Evolutionary conservation across 1,284 basidiomycete species (phyloP).

Genomic region (Cutaneotrichosporon sp.): DNA sequence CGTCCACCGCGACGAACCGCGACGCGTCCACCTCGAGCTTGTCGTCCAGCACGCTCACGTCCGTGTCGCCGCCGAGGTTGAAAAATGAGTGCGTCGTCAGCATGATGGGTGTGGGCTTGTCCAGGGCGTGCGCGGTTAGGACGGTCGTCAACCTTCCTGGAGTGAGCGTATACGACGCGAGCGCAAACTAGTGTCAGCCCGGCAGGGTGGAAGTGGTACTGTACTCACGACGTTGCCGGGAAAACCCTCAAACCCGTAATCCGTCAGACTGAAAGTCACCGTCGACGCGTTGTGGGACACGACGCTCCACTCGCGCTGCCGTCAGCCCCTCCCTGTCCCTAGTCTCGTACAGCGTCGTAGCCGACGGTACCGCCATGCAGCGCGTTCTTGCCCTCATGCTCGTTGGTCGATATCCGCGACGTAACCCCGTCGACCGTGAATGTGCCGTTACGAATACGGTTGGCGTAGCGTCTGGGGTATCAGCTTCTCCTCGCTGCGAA

Average conservation of each 20-base stretch:
- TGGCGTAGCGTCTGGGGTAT: conserved; percentile 30
- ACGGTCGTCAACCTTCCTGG: conserved; percentile 12
- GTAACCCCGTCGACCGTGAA: conserved; percentile 25
- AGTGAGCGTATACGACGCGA: conserved; percentile 27
- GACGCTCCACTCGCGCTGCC: conserved; percentile 20
- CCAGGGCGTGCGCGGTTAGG: conserved; percentile 12
- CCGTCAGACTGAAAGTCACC: conserved; percentile 17
- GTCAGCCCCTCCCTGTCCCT: background rate
- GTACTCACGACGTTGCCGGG: conserved; percentile 30
- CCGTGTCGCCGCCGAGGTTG: conserved; percentile 28
- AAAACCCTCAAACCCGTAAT: conserved; percentile 28
- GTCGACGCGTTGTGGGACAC: conserved; percentile 4
- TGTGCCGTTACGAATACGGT: conserved; percentile 33
- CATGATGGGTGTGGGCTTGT: conserved; percentile 31
- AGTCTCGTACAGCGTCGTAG: conserved; percentile 23
- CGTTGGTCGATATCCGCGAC: conserved; percentile 26
- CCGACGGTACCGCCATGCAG: conserved; percentile 23
- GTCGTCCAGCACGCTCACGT: conserved; percentile 25
- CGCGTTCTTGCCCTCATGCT: conserved; percentile 29
- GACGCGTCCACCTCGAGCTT: conserved; percentile 23
- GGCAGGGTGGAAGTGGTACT: no score
- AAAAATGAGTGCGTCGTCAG: conserved; percentile 38
- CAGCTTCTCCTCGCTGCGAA: background rate
- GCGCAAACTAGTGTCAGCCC: conserved; percentile 19
- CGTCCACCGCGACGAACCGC: conserved; percentile 27